These are phyloP conservation scores for Fragaria iinumae DNA, from an alignment of 306 rosid genomes.

Conservation along the genomic window DNA sequence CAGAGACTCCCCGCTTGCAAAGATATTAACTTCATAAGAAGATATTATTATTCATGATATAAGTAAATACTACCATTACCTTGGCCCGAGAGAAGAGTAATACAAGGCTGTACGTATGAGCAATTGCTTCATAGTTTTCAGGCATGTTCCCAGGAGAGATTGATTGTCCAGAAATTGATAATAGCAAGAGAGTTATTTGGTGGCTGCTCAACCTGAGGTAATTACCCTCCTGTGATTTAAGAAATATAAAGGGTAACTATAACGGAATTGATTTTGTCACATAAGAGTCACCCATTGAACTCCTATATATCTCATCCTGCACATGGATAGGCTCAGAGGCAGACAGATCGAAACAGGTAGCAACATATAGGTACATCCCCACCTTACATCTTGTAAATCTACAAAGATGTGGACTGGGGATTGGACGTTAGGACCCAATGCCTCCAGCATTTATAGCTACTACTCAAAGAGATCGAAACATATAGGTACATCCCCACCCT, in stretches of 20 bases:
- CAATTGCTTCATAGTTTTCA: slow-evolving; percentile 86
- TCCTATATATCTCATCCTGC: neutral
- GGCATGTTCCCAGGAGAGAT: slow-evolving; percentile 74
- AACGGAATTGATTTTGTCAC: neutral
- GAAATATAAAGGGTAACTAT: neutral
- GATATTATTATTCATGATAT: neutral
- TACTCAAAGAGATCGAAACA: neutral
- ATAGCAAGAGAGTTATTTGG: slow-evolving; percentile 72
- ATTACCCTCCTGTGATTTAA: slow-evolving; percentile 50
- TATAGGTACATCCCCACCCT: neutral
- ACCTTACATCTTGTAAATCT: neutral
- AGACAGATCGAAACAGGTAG: neutral
- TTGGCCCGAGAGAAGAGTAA: slow-evolving; percentile 74
- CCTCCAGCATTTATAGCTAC: no score
- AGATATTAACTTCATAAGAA: neutral
- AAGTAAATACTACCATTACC: slow-evolving; percentile 39
- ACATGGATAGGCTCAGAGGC: neutral
- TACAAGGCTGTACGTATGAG: slow-evolving; percentile 76
- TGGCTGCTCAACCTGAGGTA: slow-evolving; percentile 66
- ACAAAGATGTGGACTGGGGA: neutral
- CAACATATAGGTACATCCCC: neutral
- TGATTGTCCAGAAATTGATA: slow-evolving; percentile 84
- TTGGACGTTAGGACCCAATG: neutral
- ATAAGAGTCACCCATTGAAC: neutral
- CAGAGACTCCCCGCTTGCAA: neutral